phyloP scores from a whole-genome alignment of 148 eudicot genomes.

The Camellia sinensis region DNA sequence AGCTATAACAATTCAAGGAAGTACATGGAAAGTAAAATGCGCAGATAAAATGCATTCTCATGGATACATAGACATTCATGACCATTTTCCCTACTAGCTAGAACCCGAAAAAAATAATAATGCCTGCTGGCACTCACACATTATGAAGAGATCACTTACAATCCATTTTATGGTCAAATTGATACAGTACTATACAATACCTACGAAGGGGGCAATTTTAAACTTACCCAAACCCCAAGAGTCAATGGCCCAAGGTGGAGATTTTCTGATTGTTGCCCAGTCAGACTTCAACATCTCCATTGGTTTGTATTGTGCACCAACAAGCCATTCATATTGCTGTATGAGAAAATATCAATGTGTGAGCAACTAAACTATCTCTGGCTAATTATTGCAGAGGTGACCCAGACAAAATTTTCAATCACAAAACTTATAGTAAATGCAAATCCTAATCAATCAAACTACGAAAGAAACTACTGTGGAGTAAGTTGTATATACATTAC shows the following conservation, averaged over 20 bases:
- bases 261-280: slow-evolving; percentile 76
- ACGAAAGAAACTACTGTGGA: neutral
- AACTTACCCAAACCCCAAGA: slow-evolving; percentile 97
- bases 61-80: neutral
- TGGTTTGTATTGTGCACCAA: slow-evolving; percentile 90
- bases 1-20: neutral
- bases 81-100: neutral
- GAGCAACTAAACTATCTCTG: slow-evolving; percentile 12
- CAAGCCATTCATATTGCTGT: slow-evolving; percentile 97
- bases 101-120: neutral
- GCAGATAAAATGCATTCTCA: neutral
- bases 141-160: neutral
- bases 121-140: neutral
- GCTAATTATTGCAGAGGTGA: neutral
- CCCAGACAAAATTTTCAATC: slow-evolving; percentile 3
- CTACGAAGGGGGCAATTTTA: slow-evolving; percentile 10
- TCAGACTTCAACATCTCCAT: slow-evolving; percentile 86
- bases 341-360: slow-evolving; percentile 9
- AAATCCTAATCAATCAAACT: neutral
- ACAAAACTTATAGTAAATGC: neutral
- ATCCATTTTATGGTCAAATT: neutral
- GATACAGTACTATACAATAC: neutral
- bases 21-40: neutral
- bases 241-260: slow-evolving; percentile 96
- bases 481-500: neutral